These are phyloP conservation scores for Glebionis coronaria DNA, from an alignment of 129 eudicot genomes.

Conservation along the genomic window DNA sequence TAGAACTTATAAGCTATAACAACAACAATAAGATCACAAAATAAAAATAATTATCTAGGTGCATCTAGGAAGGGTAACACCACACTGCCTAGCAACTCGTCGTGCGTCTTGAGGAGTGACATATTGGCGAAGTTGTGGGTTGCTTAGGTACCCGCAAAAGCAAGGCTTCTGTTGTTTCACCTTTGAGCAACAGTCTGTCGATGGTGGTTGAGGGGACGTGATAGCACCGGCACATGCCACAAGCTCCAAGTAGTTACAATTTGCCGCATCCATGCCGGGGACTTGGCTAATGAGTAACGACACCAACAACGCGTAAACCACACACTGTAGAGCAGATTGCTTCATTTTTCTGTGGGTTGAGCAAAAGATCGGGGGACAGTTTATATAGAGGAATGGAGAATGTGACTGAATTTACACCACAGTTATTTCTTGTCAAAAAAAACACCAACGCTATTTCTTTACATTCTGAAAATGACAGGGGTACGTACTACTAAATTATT, in stretches of 20 bases:
- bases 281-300: slow-evolving; percentile 16
- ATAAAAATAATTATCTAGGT: too few species aligned
- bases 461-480: too few species aligned
- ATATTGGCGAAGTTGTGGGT: slow-evolving; percentile 28
- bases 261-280: background rate
- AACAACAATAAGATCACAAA: too few species aligned
- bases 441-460: too few species aligned
- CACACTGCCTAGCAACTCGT: slow-evolving; percentile 28
- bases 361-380: too few species aligned
- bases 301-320: slow-evolving; percentile 24
- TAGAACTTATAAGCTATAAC: background rate
- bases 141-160: slow-evolving; percentile 18
- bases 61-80: too few species aligned
- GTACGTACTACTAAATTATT: too few species aligned
- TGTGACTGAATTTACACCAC: too few species aligned
- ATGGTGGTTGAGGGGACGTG: slow-evolving; percentile 29
- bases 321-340: background rate
- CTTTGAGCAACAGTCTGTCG: slow-evolving; percentile 22
- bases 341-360: slow-evolving; percentile 18
- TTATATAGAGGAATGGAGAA: too few species aligned
- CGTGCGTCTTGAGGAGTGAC: slow-evolving; percentile 27
- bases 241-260: slow-evolving; percentile 35
- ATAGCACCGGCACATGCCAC: slow-evolving; percentile 34
- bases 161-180: slow-evolving; percentile 23
- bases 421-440: too few species aligned